Evolutionary conservation across 2,329 filamentous ascomycete genomes (phyloP).

Genomic region (Apiospora sp.): DNA sequence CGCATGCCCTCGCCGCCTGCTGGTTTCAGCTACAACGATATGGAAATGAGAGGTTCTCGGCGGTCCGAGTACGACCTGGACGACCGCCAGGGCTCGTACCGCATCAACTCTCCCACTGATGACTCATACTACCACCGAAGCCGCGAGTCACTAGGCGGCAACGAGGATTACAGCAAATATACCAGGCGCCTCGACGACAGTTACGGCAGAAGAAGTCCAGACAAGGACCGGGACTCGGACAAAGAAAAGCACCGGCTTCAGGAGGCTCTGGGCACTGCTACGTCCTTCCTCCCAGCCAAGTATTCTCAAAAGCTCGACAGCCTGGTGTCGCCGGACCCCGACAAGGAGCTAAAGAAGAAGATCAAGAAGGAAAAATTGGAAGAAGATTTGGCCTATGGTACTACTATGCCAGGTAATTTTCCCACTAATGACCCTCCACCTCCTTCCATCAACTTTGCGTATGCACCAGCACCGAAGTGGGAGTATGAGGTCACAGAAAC

Average conservation of each 20-base stretch:
- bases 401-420: slow-evolving; percentile 28
- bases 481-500: slow-evolving; percentile 49
- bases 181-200: slow-evolving; percentile 30
- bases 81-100: slow-evolving; percentile 48
- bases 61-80: slow-evolving; percentile 45
- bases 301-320: slow-evolving; percentile 37
- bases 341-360: slow-evolving; percentile 44
- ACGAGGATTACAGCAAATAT: slow-evolving; percentile 29
- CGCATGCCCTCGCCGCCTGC: slow-evolving; percentile 49
- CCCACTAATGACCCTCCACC: slow-evolving; percentile 29
- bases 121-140: slow-evolving; percentile 36
- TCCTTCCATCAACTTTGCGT: slow-evolving; percentile 36
- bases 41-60: slow-evolving; percentile 38
- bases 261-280: slow-evolving; percentile 37
- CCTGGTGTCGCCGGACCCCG: slow-evolving; percentile 38
- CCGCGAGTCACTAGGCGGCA: slow-evolving; percentile 30
- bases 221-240: slow-evolving; percentile 27
- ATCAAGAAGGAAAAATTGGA: slow-evolving; percentile 47
- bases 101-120: slow-evolving; percentile 39
- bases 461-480: slow-evolving; percentile 46
- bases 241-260: slow-evolving; percentile 33
- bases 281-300: slow-evolving; percentile 42
- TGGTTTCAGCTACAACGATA: slow-evolving; percentile 51
- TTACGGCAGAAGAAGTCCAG: slow-evolving; percentile 20
- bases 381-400: slow-evolving; percentile 61